Evolutionary conservation across 768 basidiomycete genomes (phyloP), one percentile per base, ranked within the genome.

Genomic region (Panaeolus cyanescens): DNA sequence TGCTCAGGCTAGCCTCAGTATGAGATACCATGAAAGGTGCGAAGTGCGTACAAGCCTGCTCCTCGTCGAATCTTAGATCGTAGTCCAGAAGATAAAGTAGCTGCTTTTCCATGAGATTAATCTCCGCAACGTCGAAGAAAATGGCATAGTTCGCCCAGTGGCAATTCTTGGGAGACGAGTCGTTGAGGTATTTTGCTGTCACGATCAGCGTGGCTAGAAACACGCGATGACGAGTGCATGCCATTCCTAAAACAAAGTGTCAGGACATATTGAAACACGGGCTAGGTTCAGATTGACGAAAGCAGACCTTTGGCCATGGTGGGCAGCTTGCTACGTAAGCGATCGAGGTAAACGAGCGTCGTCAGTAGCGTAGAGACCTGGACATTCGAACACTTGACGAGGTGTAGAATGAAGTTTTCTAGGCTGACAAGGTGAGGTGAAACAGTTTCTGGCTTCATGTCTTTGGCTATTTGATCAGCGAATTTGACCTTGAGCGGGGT

Each of bases 91-190:
- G 81, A 74, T 85, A 90, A 58, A 99, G 87, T 30, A 99, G 85
- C 77, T 99, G 95, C 77, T 89, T 92, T 79, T 99, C 96, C 96
- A 99, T 99, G 63, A 96, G 82, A 75, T 96, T 97, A 74, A 98
- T 88, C 78, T 93, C 92, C 10, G 79, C 74, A 55, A 87, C 77
- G 71, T 91, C 87, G 78, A 93, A 96, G 64, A 92, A 68, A 40
- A 80, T 78, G 17, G 88, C 90, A 72, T 95, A 93, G 54, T 77
- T 77, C 59, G 89, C 85, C 96, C 96, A 99, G 79, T 97, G 92
- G 72, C 84, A 83, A 79, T 98, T 99, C 83, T 95, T 96, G 3
- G 93, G 93, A 45, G 91, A 90, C n/a, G 91, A 91, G 75, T 96
- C 94, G 75, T 99, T 97, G 71, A 98, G 87, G 75, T 98, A 98